Base-by-base conservation (phyloP, 1,284 basidiomycete genomes). In the Fistulinella cinereoalba region DNA sequence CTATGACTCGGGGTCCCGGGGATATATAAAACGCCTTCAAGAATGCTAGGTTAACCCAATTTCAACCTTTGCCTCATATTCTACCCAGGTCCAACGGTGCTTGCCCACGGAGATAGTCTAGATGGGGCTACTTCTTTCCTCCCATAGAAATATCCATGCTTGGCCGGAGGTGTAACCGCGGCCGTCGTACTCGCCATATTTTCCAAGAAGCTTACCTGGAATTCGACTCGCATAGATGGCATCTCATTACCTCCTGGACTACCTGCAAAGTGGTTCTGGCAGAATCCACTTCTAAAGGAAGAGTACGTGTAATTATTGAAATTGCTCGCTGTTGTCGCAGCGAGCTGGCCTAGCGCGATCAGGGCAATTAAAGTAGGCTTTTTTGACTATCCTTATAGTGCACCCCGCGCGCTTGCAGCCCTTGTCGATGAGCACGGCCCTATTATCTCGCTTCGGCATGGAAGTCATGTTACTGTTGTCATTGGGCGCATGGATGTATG, bases 401-500 rank as follows among this genome's bases (percentile, higher is more conserved):
- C 11, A 12, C 13, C 31, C 13, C 31, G 31, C 6, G 31, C 5
- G 31, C 31, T 58, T 7, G 40, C 50, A 3, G 49, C 57, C 23
- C 56, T 59, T 55, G 44, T 63, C 11, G 58, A 29, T 19, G 25
- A 57, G 24, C 68, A 69, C 47, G 69, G 69, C 1, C 58, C 67
- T 6, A 46, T 69, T 10, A 42, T 64, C 27, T 58, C 61, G 8
- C 50, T 68, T 22, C 48, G 57, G 31, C 47, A 46, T 8, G 64
- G 67, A 4, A 51, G 42, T 3, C 31, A 61, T 3, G 44, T 62
- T 6, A 50, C 56, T 2, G 36, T 68, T 18, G 43, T 70, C 31
- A 54, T 69, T 13, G 62, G 61, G 4, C 44, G 56, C n/a, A 54
- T 64, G 29, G 56, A 69, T 44, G 69, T 69, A 29, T 16, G 56